Base-by-base conservation (phyloP, 176 grass and related monocot species). In the Poa annua region DNA sequence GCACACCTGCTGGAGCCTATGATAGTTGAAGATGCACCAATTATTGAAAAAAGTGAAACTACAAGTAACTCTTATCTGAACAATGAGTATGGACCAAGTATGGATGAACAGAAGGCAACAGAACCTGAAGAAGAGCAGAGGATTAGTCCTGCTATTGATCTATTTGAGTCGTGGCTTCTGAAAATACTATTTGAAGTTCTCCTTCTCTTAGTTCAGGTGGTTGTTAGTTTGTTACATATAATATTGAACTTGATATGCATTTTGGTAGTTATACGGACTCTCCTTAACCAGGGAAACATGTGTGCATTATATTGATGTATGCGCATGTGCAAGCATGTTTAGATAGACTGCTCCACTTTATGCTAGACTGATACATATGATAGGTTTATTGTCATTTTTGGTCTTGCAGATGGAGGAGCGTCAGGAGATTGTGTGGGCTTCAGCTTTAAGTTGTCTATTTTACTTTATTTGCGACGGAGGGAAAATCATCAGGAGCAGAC, bases 351-450 rank as follows among this genome's bases (percentile, higher is more conserved):
- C 54, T 83, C 25, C 41, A 16, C 74, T 74, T 72, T 48, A 60
- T 82, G 65, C 10, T 81, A 32, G n/a, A 41, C 78, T 81, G 64
- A 54, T 54, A 35, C 24, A 22, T 57, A 38, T n/a, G 8, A 56
- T 63, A 64, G 21, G 11, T 85, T 77, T 66, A 22, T 85, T 76
- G 25, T 44, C 83, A 4, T 50, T 56, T 36, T 65, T 78, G 20
- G 65, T 83, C 84, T 71, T 74, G 63, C 79, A 98, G 96, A 98
- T 93, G 83, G 91, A 98, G 89, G 91, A 98, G 76, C 77, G 77
- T 3, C 93, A 98, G 79, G 96, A 98, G 87, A 95, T 98, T 69
- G 96, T 98, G 66, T 98, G 96, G 96, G 96, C 96, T 34, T 98
- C 96, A 72, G 91, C 91, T 66, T 85, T 98, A 73, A 95, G 96